Conservation (phyloP, 495 filamentous ascomycete species). For the Penicillium canariense region DNA sequence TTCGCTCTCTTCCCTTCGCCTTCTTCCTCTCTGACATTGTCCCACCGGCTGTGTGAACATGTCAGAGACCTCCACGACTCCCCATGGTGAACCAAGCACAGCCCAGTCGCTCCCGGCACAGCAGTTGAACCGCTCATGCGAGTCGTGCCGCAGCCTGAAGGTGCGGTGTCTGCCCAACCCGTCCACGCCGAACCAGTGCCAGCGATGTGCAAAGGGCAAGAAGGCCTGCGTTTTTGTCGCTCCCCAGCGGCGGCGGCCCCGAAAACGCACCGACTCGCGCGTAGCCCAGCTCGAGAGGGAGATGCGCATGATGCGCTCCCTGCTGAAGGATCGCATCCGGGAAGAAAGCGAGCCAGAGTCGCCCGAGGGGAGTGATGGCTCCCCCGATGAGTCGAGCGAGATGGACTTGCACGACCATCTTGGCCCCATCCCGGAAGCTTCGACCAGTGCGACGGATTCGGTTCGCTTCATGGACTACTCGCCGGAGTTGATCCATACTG, state of each 20-base stretch:
- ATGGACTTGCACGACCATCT: slow-evolving; percentile 17
- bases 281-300: slow-evolving; percentile 89
- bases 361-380: slow-evolving; percentile 27
- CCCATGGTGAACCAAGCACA: slow-evolving; percentile 29
- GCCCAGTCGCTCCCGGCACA: slow-evolving; percentile 23
- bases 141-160: slow-evolving; percentile 80
- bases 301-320: slow-evolving; percentile 62
- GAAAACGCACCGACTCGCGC: slow-evolving; percentile 78
- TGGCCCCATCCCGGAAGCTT: slow-evolving; percentile 21
- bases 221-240: slow-evolving; percentile 74
- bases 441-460: slow-evolving; percentile 24
- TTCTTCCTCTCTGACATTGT: background rate
- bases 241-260: slow-evolving; percentile 72
- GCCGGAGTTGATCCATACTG: slow-evolving; percentile 21
- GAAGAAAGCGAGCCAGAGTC: slow-evolving; percentile 37
- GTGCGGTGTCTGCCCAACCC: slow-evolving; percentile 77
- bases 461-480: slow-evolving; percentile 28
- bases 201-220: slow-evolving; percentile 75
- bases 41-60: slow-evolving; percentile 24
- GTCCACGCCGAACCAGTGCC: slow-evolving; percentile 60
- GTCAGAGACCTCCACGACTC: slow-evolving; percentile 32
- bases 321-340: slow-evolving; percentile 38
- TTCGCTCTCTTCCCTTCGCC: background rate
- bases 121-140: slow-evolving; percentile 68
- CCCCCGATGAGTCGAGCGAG: slow-evolving; percentile 25